A percentile compares a stretch with the other conserved stretches of the same genome.
These are phyloP conservation scores for Nakaseomyces sp. DNA, from an alignment of 1,139 yeast genomes.

Conservation along the genomic window DNA sequence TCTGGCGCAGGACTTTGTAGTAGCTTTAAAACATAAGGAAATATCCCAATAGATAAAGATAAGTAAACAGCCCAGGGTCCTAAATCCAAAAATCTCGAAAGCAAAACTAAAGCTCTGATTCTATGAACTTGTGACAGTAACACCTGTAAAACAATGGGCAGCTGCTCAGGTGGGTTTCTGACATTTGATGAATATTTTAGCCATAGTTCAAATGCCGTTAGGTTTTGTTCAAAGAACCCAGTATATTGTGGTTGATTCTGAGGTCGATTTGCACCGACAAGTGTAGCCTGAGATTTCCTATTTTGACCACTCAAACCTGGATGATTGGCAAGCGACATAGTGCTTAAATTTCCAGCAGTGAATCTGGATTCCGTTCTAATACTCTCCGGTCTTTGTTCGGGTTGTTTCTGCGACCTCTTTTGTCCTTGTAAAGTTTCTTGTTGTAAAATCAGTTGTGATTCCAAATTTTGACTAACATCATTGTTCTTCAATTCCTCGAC, in stretches of 20 bases:
- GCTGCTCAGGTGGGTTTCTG: slow-evolving; percentile 85
- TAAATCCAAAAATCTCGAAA: slow-evolving; percentile 78
- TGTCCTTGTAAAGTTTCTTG: slow-evolving; percentile 17
- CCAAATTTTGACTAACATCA: slow-evolving; percentile 25
- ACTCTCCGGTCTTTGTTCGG: slow-evolving; percentile 19
- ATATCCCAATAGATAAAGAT: slow-evolving; percentile 88
- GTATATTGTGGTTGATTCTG: slow-evolving; percentile 64
- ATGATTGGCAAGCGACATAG: slow-evolving; percentile 30
- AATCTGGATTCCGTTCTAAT: slow-evolving; percentile 25
- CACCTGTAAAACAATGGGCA: slow-evolving; percentile 90
- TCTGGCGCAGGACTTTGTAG: slow-evolving; percentile 95
- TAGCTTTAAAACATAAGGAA: slow-evolving; percentile 85
- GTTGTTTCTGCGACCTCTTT: slow-evolving; percentile 16
- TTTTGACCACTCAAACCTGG: slow-evolving; percentile 16
- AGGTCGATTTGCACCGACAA: slow-evolving; percentile 16
- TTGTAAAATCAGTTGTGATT: slow-evolving; percentile 21
- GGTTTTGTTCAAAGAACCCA: slow-evolving; percentile 88
- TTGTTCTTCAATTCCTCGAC: slow-evolving; percentile 34
- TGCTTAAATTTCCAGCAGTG: slow-evolving; percentile 29
- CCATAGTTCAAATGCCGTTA: slow-evolving; percentile 96
- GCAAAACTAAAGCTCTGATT: slow-evolving; percentile 72
- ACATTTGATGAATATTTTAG: slow-evolving; percentile 79
- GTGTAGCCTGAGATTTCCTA: slow-evolving; percentile 12
- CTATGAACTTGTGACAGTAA: slow-evolving; percentile 89
- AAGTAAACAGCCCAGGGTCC: slow-evolving; percentile 98